Conservation (phyloP, 2,329 filamentous ascomycete species). For the Zasmidium citrigriseum region DNA sequence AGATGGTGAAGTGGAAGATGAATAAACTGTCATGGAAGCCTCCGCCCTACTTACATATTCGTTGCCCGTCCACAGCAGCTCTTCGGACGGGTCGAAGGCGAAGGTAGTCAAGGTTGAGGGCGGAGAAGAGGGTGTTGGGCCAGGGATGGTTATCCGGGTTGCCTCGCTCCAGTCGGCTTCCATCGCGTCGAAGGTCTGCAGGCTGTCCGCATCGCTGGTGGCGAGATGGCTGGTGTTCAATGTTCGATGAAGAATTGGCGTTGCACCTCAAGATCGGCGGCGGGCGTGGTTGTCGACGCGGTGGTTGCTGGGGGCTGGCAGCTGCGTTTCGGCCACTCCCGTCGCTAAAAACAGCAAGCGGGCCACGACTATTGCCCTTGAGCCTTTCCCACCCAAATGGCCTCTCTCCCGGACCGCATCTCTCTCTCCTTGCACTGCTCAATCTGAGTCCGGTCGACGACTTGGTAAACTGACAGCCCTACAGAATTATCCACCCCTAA, state of each 20-base stretch:
- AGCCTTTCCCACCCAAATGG: neutral
- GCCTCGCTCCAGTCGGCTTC: constrained; percentile 64
- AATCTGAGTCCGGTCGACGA: too few species aligned
- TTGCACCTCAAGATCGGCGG: neutral
- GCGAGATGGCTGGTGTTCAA: neutral
- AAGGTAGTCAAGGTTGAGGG: constrained; percentile 75
- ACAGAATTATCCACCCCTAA: too few species aligned
- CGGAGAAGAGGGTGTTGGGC: constrained; percentile 69
- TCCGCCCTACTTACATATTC: constrained; percentile 68
- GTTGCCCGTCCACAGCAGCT: constrained; percentile 91
- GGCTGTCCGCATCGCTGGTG: neutral
- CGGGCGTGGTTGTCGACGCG: neutral
- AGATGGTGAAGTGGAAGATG: neutral
- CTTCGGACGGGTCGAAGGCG: constrained; percentile 85
- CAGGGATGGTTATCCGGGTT: constrained; percentile 77
- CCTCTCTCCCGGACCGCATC: too few species aligned
- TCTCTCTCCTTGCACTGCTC: too few species aligned
- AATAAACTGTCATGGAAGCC: neutral
- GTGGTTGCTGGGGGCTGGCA: neutral
- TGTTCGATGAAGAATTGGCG: neutral
- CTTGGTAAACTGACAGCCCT: too few species aligned
- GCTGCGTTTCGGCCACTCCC: neutral
- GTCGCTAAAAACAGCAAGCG: neutral
- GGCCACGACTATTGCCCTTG: neutral
- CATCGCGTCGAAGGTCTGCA: constrained; percentile 38